Base-by-base conservation (phyloP, 1,139 yeast genomes). In the Pichia sorboxylosa region DNA sequence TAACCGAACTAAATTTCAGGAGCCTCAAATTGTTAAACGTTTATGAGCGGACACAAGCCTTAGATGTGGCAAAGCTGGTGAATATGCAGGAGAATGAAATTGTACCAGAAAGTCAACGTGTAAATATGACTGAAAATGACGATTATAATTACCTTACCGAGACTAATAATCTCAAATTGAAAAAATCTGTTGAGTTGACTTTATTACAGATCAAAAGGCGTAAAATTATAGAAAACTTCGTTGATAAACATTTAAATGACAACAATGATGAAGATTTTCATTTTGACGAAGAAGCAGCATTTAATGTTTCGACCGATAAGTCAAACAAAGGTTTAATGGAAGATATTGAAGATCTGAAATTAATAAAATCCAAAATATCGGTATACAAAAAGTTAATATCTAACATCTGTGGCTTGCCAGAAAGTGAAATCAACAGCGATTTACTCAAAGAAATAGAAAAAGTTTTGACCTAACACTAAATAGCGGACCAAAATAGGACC, bases 351-450 rank as follows among this genome's bases (percentile, higher is more conserved):
- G 30, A 27, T 19, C 31, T 28, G 8, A 28, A 30, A 4, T 27
- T 28, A 31, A 29, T 27, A 29, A 32, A 24, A 20, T 37, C 39
- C 6, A 82, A 80, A 54, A 75, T 85, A 71, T 72, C 75, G 51
- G 80, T 83, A 49, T 87, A 85, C 59, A 68, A 94, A 44, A 73
- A 74, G 48, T 64, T 90, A 42, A 76, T 90, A 29, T 76, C 94
- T 32, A 67, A 77, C 40, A 79, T 92, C 38, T 84, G 96, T 46
- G 93, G 84, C 4, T 66, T 84, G 38, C 72, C 73, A 36, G 66
- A 76, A 21, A 93, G 82, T 38, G 90, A 81, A 42, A 78, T 87
- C 38, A 94, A 84, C 48, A 72, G 77, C 28, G 58, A 54, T n/a
- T 55, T 73, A 35, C 52, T 76, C 32, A 74, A 70, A 39, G 82